phyloP scores from a whole-genome alignment of 176 grass and related monocot species.

The Carex parvula region DNA sequence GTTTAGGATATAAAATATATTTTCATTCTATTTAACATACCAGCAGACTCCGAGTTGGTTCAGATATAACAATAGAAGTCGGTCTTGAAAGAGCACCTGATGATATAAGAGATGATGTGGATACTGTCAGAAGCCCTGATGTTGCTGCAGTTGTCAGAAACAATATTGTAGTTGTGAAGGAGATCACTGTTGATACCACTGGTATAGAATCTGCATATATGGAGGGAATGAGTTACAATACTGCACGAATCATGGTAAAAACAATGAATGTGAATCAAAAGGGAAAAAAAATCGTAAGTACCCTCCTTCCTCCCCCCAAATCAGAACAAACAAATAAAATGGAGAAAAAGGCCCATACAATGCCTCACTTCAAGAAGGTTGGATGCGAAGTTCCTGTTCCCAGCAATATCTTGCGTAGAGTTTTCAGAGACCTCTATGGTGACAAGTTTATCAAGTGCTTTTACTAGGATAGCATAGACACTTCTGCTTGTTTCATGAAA shows the following conservation, averaged over 20 bases:
- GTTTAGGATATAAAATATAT: background rate
- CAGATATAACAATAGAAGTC: conserved; percentile 50
- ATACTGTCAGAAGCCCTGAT: conserved; percentile 56
- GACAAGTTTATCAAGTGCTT: conserved; percentile 51
- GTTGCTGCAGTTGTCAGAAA: conserved; percentile 39
- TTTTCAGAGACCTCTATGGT: conserved; percentile 70
- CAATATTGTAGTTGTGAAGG: conserved; percentile 39
- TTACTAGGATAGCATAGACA: conserved; percentile 54
- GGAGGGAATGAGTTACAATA: background rate
- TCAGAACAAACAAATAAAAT: background rate
- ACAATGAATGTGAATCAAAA: background rate
- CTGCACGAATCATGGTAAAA: background rate
- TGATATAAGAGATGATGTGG: conserved; percentile 62
- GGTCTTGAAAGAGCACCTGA: conserved; percentile 72
- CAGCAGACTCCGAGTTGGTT: conserved; percentile 80
- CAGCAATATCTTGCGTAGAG: conserved; percentile 62
- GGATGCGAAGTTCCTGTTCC: conserved; percentile 71
- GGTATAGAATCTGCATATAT: conserved; percentile 63
- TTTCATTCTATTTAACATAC: conserved; percentile 26
- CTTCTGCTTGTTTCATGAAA: conserved; percentile 85
- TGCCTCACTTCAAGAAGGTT: conserved; percentile 84
- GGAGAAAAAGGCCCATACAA: conserved; percentile 44
- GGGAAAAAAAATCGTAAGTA: background rate
- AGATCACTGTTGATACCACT: conserved; percentile 49
- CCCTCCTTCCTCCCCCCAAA: background rate